Conservation (phyloP, 2,329 filamentous ascomycete species). For the Fusarium praegraminearum region DNA sequence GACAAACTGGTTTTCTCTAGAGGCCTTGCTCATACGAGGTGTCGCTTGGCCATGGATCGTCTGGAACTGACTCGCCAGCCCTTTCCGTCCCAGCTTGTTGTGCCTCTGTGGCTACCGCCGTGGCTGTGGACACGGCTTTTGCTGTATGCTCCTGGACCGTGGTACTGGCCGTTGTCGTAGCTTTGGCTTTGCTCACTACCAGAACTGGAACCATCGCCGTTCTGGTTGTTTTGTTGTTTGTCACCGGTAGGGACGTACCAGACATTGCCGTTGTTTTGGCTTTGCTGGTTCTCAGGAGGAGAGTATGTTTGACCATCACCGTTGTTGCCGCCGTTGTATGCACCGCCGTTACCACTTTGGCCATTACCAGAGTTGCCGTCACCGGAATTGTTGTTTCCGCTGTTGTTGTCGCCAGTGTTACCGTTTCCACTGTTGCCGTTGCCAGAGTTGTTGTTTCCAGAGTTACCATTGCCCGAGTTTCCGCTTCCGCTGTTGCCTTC, state of each 20-base stretch:
- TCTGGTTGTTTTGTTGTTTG: conserved; percentile 3
- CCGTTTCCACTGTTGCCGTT: conserved; percentile 2
- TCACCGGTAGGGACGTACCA: conserved; percentile 1
- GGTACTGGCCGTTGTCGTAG: conserved; percentile 25
- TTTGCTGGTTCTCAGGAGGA: background rate
- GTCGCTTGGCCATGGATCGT: conserved; percentile 32
- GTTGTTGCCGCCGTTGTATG: background rate
- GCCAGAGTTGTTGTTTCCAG: background rate
- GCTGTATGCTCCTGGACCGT: conserved; percentile 21
- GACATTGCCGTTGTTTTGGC: background rate
- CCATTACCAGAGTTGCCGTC: conserved; percentile 9
- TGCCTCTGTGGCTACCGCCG: conserved; percentile 6
- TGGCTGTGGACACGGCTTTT: conserved; percentile 3
- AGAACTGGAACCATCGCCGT: background rate
- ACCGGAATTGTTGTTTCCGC: conserved; percentile 1
- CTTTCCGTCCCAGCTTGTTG: conserved; percentile 21
- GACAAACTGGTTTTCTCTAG: background rate
- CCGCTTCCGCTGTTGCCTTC: conserved; percentile 1
- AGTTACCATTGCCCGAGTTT: background rate
- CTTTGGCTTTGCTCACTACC: background rate
- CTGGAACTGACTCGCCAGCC: conserved; percentile 28
- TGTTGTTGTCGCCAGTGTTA: conserved; percentile 17
- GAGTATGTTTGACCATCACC: background rate
- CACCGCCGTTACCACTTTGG: conserved; percentile 12
- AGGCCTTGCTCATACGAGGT: conserved; percentile 33